Evolutionary conservation across 164 flowering plant genomes (phyloP).

Genomic region (Chimonanthus praecox): DNA sequence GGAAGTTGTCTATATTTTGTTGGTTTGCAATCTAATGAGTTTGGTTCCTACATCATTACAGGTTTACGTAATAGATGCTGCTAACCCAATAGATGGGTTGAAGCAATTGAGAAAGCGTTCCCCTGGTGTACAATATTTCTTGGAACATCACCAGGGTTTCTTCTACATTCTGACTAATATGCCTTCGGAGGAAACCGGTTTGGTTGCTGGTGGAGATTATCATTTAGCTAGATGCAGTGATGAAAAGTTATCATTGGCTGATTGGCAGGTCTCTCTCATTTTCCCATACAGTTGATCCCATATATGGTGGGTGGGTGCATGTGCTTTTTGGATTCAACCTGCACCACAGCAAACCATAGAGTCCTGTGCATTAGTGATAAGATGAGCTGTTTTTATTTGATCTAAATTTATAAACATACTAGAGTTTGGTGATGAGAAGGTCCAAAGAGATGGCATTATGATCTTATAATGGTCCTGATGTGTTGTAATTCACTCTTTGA

Average conservation of each 20-base stretch:
- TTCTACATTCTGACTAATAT: conserved; percentile 83
- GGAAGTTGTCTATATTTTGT: background rate
- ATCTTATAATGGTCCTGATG: no score
- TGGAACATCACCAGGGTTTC: conserved; percentile 79
- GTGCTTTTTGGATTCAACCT: background rate
- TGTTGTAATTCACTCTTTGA: no score
- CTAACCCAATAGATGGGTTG: conserved; percentile 40
- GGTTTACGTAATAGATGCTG: conserved; percentile 73
- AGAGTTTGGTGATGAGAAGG: no score
- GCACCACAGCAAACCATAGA: background rate
- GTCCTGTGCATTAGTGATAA: background rate
- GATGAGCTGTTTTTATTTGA: background rate
- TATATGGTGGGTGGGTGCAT: background rate
- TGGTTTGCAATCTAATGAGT: background rate
- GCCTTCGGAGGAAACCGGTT: conserved; percentile 10
- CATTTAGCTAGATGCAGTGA: conserved; percentile 55
- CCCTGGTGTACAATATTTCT: conserved; percentile 62
- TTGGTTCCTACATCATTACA: conserved; percentile 21
- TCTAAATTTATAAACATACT: no score
- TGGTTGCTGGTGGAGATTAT: conserved; percentile 29
- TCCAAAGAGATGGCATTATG: no score
- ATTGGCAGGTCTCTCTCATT: conserved; percentile 62
- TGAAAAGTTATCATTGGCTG: conserved; percentile 34
- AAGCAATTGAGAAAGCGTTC: conserved; percentile 51
- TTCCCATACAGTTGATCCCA: background rate